Percentiles rank a stretch among this genome's conserved stretches.
phyloP scores from a whole-genome alignment of 108 stramenopile species.

The Epipyxis sp. region DNA sequence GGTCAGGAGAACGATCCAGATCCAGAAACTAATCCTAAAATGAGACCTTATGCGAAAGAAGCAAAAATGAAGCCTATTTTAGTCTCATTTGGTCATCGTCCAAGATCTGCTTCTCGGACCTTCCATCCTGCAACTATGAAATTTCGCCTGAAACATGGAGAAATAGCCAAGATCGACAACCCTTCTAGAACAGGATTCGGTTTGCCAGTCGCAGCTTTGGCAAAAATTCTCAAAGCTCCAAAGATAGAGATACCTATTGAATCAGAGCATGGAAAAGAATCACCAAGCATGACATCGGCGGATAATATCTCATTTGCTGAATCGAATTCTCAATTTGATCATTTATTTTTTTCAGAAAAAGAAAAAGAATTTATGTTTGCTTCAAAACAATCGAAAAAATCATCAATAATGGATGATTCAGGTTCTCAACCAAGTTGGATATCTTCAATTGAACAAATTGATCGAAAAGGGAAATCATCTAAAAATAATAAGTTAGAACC shows the following conservation, averaged over 20 bases:
- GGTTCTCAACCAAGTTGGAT: neutral
- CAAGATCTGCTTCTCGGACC: neutral
- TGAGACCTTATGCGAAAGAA: conserved; percentile 5
- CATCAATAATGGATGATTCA: neutral
- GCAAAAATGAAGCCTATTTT: conserved; percentile 1
- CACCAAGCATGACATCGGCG: neutral
- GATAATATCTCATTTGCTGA: neutral
- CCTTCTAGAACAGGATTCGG: neutral
- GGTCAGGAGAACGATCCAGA: neutral
- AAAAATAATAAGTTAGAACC: neutral
- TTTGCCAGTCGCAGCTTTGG: neutral
- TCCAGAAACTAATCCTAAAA: conserved; percentile 1
- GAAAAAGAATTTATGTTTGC: conserved; percentile 15
- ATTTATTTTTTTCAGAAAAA: neutral
- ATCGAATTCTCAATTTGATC: neutral
- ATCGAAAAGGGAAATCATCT: too few species aligned
- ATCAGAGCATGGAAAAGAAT: neutral
- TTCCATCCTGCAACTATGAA: conserved; percentile 23
- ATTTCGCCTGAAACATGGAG: conserved; percentile 4
- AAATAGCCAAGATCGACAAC: neutral
- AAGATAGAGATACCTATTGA: neutral
- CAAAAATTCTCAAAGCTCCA: conserved; percentile 1
- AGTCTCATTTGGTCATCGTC: conserved; percentile 12
- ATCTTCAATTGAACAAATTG: neutral
- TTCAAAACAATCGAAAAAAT: neutral